A percentile compares a stretch with the other conserved stretches of the same genome.
Conservation (phyloP, 495 filamentous ascomycete species). For the Neurospora discreta region DNA sequence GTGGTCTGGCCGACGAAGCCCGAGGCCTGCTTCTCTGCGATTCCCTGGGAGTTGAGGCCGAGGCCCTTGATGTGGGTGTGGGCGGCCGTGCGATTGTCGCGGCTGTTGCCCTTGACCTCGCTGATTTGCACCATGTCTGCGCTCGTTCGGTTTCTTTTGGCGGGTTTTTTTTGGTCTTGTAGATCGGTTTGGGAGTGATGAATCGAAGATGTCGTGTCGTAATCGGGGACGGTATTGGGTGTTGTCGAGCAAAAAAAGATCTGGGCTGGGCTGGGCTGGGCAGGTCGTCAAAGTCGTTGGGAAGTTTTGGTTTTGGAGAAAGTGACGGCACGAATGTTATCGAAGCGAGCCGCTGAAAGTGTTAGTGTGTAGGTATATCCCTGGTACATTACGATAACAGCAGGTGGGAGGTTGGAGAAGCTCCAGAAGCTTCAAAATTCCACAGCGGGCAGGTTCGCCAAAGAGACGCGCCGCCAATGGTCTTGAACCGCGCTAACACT, state of each 20-base stretch:
- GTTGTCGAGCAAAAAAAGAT: neutral
- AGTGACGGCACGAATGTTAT: neutral
- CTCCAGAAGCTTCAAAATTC: constrained; percentile 20
- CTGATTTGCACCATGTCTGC: constrained; percentile 77
- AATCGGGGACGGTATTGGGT: neutral
- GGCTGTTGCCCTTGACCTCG: constrained; percentile 89
- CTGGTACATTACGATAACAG: neutral
- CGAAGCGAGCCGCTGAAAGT: neutral
- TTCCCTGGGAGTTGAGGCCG: constrained; percentile 71
- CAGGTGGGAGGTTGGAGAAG: constrained; percentile 1
- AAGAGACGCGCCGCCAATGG: neutral
- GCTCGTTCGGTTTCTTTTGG: neutral
- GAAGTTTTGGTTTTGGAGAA: neutral
- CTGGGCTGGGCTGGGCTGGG: neutral
- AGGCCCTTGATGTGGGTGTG: constrained; percentile 96
- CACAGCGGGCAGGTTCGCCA: neutral
- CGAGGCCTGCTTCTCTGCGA: constrained; percentile 60
- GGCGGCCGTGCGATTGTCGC: constrained; percentile 89
- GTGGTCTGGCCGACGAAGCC: constrained; percentile 84
- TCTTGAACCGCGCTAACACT: neutral
- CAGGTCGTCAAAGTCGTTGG: neutral
- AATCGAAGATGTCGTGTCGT: neutral
- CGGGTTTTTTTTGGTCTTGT: neutral
- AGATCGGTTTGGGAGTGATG: neutral
- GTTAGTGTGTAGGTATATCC: neutral